Evolutionary conservation across 2,329 filamentous ascomycete genomes (phyloP).

Genomic region (Aspergillus fijiensis): DNA sequence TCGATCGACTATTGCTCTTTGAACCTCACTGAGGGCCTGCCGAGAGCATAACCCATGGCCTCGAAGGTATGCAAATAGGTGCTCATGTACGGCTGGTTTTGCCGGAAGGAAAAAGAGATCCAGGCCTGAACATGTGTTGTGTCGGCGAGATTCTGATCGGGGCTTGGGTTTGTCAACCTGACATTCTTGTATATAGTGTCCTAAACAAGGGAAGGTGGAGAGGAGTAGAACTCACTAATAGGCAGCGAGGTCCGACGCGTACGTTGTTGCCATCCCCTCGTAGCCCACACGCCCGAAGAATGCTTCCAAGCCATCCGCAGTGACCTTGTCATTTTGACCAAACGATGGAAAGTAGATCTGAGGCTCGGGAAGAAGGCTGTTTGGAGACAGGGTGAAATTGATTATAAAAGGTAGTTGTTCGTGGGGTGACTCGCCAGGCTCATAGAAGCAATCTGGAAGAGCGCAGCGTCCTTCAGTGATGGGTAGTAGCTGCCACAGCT

Average conservation of each 20-base stretch:
- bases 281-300: conserved; percentile 1
- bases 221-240: neutral
- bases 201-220: too few species aligned
- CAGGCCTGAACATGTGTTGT: neutral
- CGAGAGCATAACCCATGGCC: neutral
- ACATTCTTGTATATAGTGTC: too few species aligned
- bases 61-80: neutral
- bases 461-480: neutral
- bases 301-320: conserved; percentile 5
- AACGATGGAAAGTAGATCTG: conserved; percentile 12
- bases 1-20: too few species aligned
- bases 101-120: neutral
- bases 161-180: neutral
- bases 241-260: neutral
- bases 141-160: neutral
- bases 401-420: conserved; percentile 2
- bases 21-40: too few species aligned
- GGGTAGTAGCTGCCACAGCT: conserved; percentile 4
- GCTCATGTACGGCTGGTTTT: neutral
- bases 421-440: neutral
- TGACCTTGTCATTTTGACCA: conserved; percentile 4
- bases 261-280: neutral
- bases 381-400: neutral
- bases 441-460: neutral
- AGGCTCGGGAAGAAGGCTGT: conserved; percentile 6